Conservation (phyloP, 1,139 yeast species). For the Kodamaea alishanica region DNA sequence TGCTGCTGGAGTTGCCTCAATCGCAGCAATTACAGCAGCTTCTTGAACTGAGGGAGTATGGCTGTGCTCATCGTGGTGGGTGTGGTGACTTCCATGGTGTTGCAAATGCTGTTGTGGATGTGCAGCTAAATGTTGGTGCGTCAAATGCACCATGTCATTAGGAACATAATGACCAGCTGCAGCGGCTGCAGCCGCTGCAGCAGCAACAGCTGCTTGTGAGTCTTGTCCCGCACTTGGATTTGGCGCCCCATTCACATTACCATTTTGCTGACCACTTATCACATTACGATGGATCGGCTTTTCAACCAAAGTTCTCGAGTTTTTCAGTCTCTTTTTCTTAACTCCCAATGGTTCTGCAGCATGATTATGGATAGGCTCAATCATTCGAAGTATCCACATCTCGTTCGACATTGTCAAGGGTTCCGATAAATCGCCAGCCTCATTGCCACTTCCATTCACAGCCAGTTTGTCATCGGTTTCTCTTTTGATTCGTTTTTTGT, state of each 20-base stretch:
- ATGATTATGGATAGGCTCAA: slow-evolving; percentile 47
- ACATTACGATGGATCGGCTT: slow-evolving; percentile 39
- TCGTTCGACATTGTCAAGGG: slow-evolving; percentile 18
- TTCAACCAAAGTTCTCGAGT: slow-evolving; percentile 43
- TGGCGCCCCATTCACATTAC: slow-evolving; percentile 14
- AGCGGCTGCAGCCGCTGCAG: slow-evolving; percentile 13
- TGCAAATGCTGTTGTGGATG: slow-evolving; percentile 15
- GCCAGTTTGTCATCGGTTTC: slow-evolving; percentile 26
- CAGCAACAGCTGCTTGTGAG: slow-evolving; percentile 5
- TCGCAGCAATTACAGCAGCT: slow-evolving; percentile 47
- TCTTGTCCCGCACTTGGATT: neutral
- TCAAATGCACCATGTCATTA: slow-evolving; percentile 20
- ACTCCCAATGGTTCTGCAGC: slow-evolving; percentile 41
- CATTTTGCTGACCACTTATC: slow-evolving; percentile 7
- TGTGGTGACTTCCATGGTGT: slow-evolving; percentile 15
- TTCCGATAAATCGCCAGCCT: slow-evolving; percentile 14
- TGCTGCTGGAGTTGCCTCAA: slow-evolving; percentile 35
- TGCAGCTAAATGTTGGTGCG: slow-evolving; percentile 13
- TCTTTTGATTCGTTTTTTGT: slow-evolving; percentile 28
- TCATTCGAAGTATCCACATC: slow-evolving; percentile 51
- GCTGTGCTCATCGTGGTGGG: slow-evolving; percentile 20
- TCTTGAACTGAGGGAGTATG: slow-evolving; percentile 40
- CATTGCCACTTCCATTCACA: slow-evolving; percentile 16
- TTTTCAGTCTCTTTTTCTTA: slow-evolving; percentile 36
- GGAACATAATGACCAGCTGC: slow-evolving; percentile 21